These are phyloP conservation scores for Udeniomyces megalosporus DNA, from an alignment of 768 basidiomycete genomes.

Conservation along the genomic window DNA sequence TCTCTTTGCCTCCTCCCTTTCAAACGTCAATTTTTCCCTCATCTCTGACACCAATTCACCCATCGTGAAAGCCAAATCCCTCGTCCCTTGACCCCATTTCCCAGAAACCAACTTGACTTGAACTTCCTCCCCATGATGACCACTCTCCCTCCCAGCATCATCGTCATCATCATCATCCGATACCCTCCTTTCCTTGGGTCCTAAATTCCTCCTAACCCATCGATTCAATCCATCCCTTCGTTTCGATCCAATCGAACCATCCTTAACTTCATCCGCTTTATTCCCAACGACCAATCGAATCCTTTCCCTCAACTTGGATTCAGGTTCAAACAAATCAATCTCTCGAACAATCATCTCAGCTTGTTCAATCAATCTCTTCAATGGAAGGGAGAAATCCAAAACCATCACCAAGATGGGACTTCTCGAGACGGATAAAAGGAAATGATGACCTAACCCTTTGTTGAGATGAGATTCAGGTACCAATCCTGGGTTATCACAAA, in stretches of 20 bases:
- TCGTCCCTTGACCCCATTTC: constrained; percentile 14
- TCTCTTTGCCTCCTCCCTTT: constrained; percentile 2
- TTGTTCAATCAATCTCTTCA: constrained; percentile 29
- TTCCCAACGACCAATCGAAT: constrained; percentile 76
- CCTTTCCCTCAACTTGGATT: constrained; percentile 46
- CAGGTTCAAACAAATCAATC: constrained; percentile 55
- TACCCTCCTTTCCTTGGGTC: not conserved
- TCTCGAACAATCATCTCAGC: constrained; percentile 58
- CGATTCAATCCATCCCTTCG: not conserved
- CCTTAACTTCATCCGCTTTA: constrained; percentile 75
- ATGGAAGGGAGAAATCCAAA: constrained; percentile 52
- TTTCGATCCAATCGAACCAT: not conserved
- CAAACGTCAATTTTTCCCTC: not conserved
- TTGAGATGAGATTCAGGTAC: constrained; percentile 70
- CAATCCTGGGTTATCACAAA: constrained; percentile 93
- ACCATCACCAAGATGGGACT: constrained; percentile 81
- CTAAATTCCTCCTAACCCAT: constrained; percentile 1
- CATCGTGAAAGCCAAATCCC: constrained; percentile 12
- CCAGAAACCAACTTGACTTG: constrained; percentile 8
- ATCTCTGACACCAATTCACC: constrained; percentile 12
- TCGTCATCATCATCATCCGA: not conserved
- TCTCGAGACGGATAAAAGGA: constrained; percentile 82
- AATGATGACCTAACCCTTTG: constrained; percentile 83
- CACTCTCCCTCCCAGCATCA: not conserved
- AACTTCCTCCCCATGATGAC: not conserved